Conservation (phyloP, 306 rosid genomes). For the Herpetospermum pedunculosum region DNA sequence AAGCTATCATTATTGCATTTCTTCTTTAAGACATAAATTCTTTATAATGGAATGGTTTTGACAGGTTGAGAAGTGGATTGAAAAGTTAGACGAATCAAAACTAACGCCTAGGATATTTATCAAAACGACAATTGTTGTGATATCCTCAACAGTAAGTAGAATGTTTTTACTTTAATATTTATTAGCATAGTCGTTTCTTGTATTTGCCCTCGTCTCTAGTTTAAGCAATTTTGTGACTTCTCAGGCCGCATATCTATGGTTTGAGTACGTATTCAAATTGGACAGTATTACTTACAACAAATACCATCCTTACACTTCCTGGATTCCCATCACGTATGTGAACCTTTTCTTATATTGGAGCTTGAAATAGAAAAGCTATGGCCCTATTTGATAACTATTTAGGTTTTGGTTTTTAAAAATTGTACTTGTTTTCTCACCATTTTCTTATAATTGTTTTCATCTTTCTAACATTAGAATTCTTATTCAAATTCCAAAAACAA, state of each 20-base stretch:
- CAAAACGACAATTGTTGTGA: constrained; percentile 49
- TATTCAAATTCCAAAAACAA: no score
- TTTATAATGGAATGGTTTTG: constrained; percentile 13
- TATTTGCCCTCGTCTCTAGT: background rate
- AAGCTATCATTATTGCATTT: background rate
- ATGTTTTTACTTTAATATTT: background rate
- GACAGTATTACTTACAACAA: constrained; percentile 81
- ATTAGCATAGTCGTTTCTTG: background rate
- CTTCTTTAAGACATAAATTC: background rate
- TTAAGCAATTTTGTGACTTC: constrained; percentile 18
- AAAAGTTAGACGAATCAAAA: constrained; percentile 86
- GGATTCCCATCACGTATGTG: constrained; percentile 96
- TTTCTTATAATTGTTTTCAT: no score
- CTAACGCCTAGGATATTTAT: constrained; percentile 61
- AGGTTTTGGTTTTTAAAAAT: no score
- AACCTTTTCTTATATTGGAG: constrained; percentile 10
- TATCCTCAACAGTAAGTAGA: constrained; percentile 67
- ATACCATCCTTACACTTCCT: constrained; percentile 92
- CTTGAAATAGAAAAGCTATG: background rate
- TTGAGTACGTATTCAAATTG: constrained; percentile 72
- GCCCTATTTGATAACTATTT: no score
- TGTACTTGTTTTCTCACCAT: no score
- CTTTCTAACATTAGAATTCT: no score
- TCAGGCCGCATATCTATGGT: constrained; percentile 84
- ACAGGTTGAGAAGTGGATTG: constrained; percentile 92